Evolutionary conservation across 106 monocot species (phyloP).

Genomic region (Phalaenopsis equestris): DNA sequence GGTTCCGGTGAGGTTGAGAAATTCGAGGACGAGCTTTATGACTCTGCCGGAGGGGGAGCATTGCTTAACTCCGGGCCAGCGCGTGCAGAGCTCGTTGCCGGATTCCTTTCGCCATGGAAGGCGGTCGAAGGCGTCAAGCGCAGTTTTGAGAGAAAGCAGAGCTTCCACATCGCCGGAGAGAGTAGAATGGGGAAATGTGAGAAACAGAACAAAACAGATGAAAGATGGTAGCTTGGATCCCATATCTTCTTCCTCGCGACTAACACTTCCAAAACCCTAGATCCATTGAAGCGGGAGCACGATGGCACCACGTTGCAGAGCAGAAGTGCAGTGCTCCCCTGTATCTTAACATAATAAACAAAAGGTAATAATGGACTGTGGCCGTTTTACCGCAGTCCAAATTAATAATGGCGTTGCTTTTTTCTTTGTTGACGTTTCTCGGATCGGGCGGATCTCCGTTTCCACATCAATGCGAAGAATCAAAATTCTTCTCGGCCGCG

Average conservation of each 20-base stretch:
- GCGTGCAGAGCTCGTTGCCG: conserved; percentile 26
- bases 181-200: neutral
- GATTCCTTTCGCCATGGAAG: conserved; percentile 37
- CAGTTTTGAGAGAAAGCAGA: conserved; percentile 49
- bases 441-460: neutral
- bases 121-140: conserved; percentile 34
- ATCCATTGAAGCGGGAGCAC: neutral
- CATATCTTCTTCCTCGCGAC: conserved; percentile 2
- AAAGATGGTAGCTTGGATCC: neutral
- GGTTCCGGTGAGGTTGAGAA: conserved; percentile 62
- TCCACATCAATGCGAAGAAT: neutral
- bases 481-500: neutral
- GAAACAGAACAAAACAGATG: neutral
- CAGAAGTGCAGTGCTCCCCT: neutral
- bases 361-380: neutral
- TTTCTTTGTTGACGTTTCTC: neutral
- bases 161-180: conserved; percentile 33
- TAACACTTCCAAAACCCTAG: neutral
- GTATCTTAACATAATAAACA: neutral
- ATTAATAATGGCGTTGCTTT: neutral
- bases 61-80: conserved; percentile 61
- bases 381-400: conserved; percentile 3
- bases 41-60: conserved; percentile 50
- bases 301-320: neutral
- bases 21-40: conserved; percentile 83